These are phyloP conservation scores for Fusarium poae DNA, from an alignment of 2,329 filamentous ascomycete species.

Conservation along the genomic window DNA sequence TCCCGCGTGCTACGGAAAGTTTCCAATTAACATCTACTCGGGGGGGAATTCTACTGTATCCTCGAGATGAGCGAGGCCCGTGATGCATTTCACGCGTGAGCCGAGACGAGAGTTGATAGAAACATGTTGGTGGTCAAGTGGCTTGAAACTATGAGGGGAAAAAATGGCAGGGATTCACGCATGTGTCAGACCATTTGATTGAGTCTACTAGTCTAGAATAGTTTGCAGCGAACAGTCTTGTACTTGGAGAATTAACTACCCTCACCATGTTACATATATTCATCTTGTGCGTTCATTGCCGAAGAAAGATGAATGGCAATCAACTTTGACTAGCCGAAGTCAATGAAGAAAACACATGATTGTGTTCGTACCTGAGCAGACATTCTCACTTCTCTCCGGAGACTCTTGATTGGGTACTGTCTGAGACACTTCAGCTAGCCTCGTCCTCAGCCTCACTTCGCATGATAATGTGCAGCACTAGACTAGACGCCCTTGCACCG, in stretches of 20 bases:
- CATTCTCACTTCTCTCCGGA: neutral
- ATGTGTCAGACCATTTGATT: neutral
- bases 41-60: neutral
- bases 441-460: neutral
- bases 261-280: too few species aligned
- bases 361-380: neutral
- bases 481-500: too few species aligned
- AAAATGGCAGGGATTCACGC: neutral
- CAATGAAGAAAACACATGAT: neutral
- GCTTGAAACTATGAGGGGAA: neutral
- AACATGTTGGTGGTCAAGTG: neutral
- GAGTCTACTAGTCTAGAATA: too few species aligned
- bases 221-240: neutral
- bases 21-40: neutral
- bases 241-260: too few species aligned
- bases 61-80: neutral
- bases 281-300: neutral
- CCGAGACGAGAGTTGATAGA: neutral
- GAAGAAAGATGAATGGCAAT: neutral
- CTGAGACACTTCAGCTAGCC: constrained; percentile 1
- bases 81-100: neutral
- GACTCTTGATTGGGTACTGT: neutral
- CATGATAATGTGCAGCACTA: neutral
- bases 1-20: neutral
- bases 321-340: neutral